Evolutionary conservation across 306 rosid species (phyloP), one percentile per base, ranked within the genome.

Genomic region (Prunus dulcis): DNA sequence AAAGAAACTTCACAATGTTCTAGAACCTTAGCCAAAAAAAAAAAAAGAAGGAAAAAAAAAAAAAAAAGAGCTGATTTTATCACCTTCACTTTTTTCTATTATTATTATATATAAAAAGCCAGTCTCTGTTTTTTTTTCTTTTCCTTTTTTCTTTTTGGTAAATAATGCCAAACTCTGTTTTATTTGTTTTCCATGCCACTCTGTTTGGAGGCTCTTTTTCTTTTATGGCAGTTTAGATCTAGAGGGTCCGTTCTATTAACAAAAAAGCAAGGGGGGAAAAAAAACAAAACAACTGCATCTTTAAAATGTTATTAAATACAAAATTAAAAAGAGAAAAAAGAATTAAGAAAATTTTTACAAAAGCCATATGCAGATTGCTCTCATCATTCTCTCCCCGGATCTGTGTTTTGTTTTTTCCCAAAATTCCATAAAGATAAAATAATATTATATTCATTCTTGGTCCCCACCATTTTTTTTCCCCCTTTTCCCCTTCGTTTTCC

Each of bases 331-430:
- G 43, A 47, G 1, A 20, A 8, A 32, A n/a, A 10, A 12, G 38
- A 19, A 53, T 22, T 55, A 6, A 43, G 9, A 12, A 43, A 28
- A 41, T 25, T 25, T 17, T 58, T 28, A 10, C 68, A 45, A 23
- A 58, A 43, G 3, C 57, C 45, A 14, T 19, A 9, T 72, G 38
- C 56, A 58, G 18, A 58, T 72, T 53, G 20, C 14, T 71, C 46
- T 18, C 76, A 34, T 56, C 38, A 20, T 73, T 73, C 56, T 55
- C 60, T 9, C 76, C 67, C 67, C 22, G 23, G 58, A 57, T 73
- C 28, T 73, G 23, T 73, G 46, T 38, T 20, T 73, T 58, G 18
- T 9, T 11, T 43, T 57, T 58, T 17, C 3, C 68, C 45, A 12
- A 58, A 41, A 73, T 45, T 17, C 68, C 4, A 43, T 25, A 56